phyloP scores from a whole-genome alignment of 768 basidiomycete genomes.

The Lactarius vividus region DNA sequence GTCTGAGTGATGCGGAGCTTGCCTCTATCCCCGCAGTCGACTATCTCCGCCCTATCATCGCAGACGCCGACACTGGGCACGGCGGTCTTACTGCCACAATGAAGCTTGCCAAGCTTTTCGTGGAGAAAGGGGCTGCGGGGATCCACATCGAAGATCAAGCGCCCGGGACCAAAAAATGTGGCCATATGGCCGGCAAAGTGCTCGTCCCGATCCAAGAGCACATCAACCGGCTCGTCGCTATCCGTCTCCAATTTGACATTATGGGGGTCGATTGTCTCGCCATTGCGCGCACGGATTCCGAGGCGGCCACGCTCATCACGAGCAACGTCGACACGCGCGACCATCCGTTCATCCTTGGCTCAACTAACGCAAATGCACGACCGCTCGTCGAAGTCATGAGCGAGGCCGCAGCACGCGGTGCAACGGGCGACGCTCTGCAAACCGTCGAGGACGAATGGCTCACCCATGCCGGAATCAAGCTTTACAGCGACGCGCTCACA shows the following conservation, averaged over 20 bases:
- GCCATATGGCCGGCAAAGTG: conserved; percentile 94
- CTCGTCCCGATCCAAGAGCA: conserved; percentile 97
- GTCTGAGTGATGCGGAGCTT: conserved; percentile 67
- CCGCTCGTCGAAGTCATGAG: conserved; percentile 80
- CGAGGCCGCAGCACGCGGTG: conserved; percentile 78
- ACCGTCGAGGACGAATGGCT: conserved; percentile 89
- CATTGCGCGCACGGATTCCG: conserved; percentile 93
- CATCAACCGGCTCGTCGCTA: conserved; percentile 96
- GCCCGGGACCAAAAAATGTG: conserved; percentile 94
- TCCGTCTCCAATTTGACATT: conserved; percentile 95
- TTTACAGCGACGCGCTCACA: conserved; percentile 73
- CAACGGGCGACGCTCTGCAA: conserved; percentile 77
- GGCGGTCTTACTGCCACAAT: conserved; percentile 97
- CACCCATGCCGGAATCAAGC: conserved; percentile 67
- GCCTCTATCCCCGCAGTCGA: conserved; percentile 70
- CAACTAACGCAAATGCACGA: conserved; percentile 67
- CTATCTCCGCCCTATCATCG: conserved; percentile 91
- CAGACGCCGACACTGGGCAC: conserved; percentile 98
- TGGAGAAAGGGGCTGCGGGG: conserved; percentile 97
- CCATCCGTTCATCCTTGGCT: conserved; percentile 94
- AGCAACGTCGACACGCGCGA: conserved; percentile 98
- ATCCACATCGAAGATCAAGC: conserved; percentile 99
- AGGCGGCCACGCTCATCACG: conserved; percentile 95
- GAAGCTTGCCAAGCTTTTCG: conserved; percentile 98
- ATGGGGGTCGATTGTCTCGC: conserved; percentile 97